phyloP scores from a whole-genome alignment of 371 early-diverging fungal species.

The Dipsacomyces acuminosporus region DNA sequence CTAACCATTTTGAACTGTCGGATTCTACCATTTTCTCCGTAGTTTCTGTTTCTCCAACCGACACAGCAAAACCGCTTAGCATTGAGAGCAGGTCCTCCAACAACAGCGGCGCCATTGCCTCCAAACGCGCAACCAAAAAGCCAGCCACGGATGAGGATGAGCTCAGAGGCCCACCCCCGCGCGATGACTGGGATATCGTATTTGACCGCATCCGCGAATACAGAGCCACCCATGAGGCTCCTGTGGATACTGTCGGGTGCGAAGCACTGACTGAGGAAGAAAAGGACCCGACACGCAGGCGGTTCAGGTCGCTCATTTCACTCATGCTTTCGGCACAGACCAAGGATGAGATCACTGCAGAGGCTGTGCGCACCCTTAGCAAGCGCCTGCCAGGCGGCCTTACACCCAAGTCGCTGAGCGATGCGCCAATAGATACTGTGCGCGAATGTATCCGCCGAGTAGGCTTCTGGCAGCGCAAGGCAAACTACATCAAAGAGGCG shows the following conservation, averaged over 20 bases:
- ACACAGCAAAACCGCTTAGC: slow-evolving; percentile 22
- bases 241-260: slow-evolving; percentile 97
- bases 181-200: slow-evolving; percentile 62
- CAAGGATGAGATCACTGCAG: slow-evolving; percentile 86
- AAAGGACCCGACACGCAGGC: slow-evolving; percentile 53
- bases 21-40: slow-evolving; percentile 33
- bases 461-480: slow-evolving; percentile 89
- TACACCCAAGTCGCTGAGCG: slow-evolving; percentile 54
- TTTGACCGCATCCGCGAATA: slow-evolving; percentile 54
- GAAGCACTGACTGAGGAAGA: slow-evolving; percentile 63
- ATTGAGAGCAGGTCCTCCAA: slow-evolving; percentile 18
- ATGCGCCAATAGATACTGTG: slow-evolving; percentile 56
- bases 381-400: slow-evolving; percentile 62
- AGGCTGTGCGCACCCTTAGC: slow-evolving; percentile 65
- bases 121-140: slow-evolving; percentile 13
- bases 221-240: slow-evolving; percentile 62
- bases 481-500: slow-evolving; percentile 68
- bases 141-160: slow-evolving; percentile 30
- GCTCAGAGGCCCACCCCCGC: slow-evolving; percentile 30
- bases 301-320: slow-evolving; percentile 87
- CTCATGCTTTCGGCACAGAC: slow-evolving; percentile 96
- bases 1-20: slow-evolving; percentile 24
- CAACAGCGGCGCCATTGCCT: slow-evolving; percentile 4
- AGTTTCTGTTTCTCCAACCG: slow-evolving; percentile 23
- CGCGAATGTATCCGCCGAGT: slow-evolving; percentile 75